Percentiles rank a stretch among this genome's conserved stretches.
Evolutionary conservation across 768 basidiomycete genomes (phyloP).

Genomic region (Suillus placidus): DNA sequence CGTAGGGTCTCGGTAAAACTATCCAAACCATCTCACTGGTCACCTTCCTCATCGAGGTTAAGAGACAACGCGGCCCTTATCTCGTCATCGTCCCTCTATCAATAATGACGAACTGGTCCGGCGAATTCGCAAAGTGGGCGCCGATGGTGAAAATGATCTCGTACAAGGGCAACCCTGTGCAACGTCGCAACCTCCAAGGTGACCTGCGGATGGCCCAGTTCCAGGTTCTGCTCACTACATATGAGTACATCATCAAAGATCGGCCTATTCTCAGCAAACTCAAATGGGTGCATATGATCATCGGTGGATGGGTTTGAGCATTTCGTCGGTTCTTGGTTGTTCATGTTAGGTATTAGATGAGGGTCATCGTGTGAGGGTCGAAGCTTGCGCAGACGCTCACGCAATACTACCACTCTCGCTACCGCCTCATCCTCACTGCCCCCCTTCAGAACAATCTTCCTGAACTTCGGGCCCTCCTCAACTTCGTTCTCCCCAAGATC

Average conservation of each 20-base stretch:
- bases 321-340: not conserved
- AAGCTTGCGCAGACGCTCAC: conserved; percentile 90
- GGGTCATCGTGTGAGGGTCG: conserved; percentile 96
- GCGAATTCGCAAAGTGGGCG: conserved; percentile 98
- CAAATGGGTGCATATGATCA: conserved; percentile 98
- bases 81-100: conserved; percentile 95
- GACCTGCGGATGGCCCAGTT: conserved; percentile 82
- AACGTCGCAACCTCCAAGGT: conserved; percentile 75
- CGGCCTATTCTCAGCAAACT: conserved; percentile 86
- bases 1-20: too few relatives aligned
- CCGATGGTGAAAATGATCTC: conserved; percentile 77
- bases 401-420: conserved; percentile 90
- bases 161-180: conserved; percentile 90
- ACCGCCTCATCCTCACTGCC: conserved; percentile 92
- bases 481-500: conserved; percentile 92
- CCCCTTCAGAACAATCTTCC: conserved; percentile 97
- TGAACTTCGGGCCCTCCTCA: conserved; percentile 93
- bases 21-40: too few relatives aligned
- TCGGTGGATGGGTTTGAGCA: conserved; percentile 52
- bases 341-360: conserved; percentile 58
- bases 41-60: too few relatives aligned
- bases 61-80: too few relatives aligned
- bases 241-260: conserved; percentile 98
- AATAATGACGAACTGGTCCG: conserved; percentile 96
- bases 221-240: conserved; percentile 92